Evolutionary conservation across 1,284 basidiomycete species (phyloP).

Genomic region (Cryptococcus deneoformans): DNA sequence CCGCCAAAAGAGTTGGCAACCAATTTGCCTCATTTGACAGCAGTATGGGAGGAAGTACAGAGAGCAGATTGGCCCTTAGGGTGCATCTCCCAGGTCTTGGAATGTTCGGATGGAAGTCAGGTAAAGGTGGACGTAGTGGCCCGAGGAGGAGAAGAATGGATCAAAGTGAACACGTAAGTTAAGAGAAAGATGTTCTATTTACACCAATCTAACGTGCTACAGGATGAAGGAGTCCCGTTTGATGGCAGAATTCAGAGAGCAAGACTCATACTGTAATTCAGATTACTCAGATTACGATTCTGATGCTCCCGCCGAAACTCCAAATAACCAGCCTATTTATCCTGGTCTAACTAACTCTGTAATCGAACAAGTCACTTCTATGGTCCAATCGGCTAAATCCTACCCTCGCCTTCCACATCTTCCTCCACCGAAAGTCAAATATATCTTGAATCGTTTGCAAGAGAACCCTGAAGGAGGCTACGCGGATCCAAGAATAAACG

Average conservation of each 20-base stretch:
- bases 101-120: constrained; percentile 14
- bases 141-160: constrained; percentile 69
- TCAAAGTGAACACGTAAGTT: constrained; percentile 79
- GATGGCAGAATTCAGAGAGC: constrained; percentile 71
- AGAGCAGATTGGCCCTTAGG: constrained; percentile 28
- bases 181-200: background rate
- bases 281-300: constrained; percentile 33
- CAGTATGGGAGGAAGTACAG: constrained; percentile 41
- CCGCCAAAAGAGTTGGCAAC: constrained; percentile 31
- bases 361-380: constrained; percentile 35
- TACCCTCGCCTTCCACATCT: constrained; percentile 46
- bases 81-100: constrained; percentile 31
- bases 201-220: background rate
- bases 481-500: constrained; percentile 59
- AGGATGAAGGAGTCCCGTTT: constrained; percentile 73
- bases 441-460: constrained; percentile 65
- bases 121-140: constrained; percentile 68
- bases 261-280: constrained; percentile 68
- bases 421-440: constrained; percentile 51
- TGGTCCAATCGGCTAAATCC: constrained; percentile 61
- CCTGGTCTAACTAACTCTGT: constrained; percentile 59
- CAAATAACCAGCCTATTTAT: background rate
- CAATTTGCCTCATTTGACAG: constrained; percentile 36
- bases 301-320: background rate
- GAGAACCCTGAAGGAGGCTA: constrained; percentile 33